Evolutionary conservation across 2,329 filamentous ascomycete genomes (phyloP), one percentile per base, ranked within the genome.

Genomic region (Cordyceps javanica): DNA sequence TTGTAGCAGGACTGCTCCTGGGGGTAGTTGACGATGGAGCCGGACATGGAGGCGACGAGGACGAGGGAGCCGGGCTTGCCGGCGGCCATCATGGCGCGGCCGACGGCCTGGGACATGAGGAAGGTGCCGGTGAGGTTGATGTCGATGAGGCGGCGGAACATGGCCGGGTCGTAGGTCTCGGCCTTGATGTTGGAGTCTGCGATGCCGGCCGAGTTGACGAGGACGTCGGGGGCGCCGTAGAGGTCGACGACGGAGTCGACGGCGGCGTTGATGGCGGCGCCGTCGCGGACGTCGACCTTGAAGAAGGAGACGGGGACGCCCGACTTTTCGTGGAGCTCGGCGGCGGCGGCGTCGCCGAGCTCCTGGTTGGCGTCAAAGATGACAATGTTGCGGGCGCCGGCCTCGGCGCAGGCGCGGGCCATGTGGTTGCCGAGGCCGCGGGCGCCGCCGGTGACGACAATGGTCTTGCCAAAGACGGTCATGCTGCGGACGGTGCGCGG

Each of bases 1-100:
- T 92, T 92, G 82, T 93, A 93, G 73, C 86, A 89, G 48, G 80
- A 85, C 75, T 92, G 89, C 76, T 91, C 87, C 75, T 92, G 89
- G 7, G 89, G 89, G 77, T 86, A 91, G 82, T 93, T 93, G 80
- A 91, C 89, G 62, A 93, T 85, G 75, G 85, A 83, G 63, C 89
- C 90, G 51, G 87, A 90, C 89, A 93, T 91, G 67, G 86, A 90
- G 32, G 87, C 88, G 55, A 91, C 83, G 61, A 91, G 82, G 67
- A 92, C 80, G 68, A 92, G 88, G 67, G 82, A 87, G 42, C 89
- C 89, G 13, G 85, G 83, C 73, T 85, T 86, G 67, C 81, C 79
- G 57, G 83, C 81, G n/a, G 79, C 76, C 73, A 91, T 91, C 87
- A 91, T 91, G 65, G 82, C 77, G 57, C 82, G 82, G 42, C 85